phyloP scores from a whole-genome alignment of 1,284 basidiomycete genomes.

The Pterulicium gracile region DNA sequence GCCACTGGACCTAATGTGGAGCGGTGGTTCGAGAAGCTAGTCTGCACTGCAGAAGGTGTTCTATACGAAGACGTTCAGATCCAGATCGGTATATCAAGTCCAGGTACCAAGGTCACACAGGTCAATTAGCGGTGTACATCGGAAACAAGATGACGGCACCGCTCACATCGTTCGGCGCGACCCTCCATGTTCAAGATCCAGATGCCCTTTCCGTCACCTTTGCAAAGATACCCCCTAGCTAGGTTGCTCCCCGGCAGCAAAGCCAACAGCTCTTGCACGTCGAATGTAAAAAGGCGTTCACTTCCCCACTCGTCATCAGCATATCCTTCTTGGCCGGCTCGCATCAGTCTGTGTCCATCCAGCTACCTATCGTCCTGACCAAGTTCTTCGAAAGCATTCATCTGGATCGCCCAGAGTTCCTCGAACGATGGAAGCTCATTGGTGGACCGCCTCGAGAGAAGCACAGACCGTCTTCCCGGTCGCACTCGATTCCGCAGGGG shows the following conservation, averaged over 20 bases:
- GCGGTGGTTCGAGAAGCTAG: constrained; percentile 84
- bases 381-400: constrained; percentile 94
- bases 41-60: constrained; percentile 77
- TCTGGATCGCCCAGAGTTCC: constrained; percentile 79
- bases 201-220: constrained; percentile 74
- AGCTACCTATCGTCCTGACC: constrained; percentile 78
- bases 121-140: constrained; percentile 88
- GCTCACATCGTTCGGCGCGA: constrained; percentile 83
- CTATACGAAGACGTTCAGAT: constrained; percentile 94
- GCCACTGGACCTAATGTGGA: constrained; percentile 65
- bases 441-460: constrained; percentile 90
- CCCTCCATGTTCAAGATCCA: constrained; percentile 63
- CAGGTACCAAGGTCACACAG: constrained; percentile 87
- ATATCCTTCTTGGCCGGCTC: constrained; percentile 90
- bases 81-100: constrained; percentile 95
- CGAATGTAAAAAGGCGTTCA: constrained; percentile 88
- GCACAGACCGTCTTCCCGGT: constrained; percentile 85
- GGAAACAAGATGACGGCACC: constrained; percentile 90
- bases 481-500: constrained; percentile 50
- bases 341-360: constrained; percentile 77
- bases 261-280: constrained; percentile 89
- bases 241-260: constrained; percentile 76
- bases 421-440: constrained; percentile 96
- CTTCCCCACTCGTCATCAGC: constrained; percentile 69
- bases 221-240: constrained; percentile 79